Percentiles rank a stretch among this genome's conserved stretches.
Conservation (phyloP, 2,329 filamentous ascomycete species). For the Diplocarpon mali region DNA sequence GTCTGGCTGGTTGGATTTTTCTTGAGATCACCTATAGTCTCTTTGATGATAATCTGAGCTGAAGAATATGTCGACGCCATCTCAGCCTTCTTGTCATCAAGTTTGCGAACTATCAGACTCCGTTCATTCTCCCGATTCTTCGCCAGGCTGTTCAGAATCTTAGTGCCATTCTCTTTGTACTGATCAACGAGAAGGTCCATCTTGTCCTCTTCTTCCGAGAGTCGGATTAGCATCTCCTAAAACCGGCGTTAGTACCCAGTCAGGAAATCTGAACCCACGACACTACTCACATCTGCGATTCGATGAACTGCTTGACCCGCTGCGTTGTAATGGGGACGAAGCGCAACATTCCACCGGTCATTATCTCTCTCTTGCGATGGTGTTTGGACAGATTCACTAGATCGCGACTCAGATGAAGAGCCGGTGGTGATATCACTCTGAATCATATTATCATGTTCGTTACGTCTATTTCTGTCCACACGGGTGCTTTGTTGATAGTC, state of each 20-base stretch:
- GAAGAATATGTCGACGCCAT: slow-evolving; percentile 15
- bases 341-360: slow-evolving; percentile 20
- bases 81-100: slow-evolving; percentile 15
- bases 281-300: slow-evolving; percentile 24
- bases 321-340: slow-evolving; percentile 24
- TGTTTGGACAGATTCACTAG: slow-evolving; percentile 10
- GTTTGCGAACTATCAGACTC: slow-evolving; percentile 8
- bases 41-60: slow-evolving; percentile 10
- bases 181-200: slow-evolving; percentile 22
- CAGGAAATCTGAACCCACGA: background rate
- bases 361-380: slow-evolving; percentile 9
- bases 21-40: slow-evolving; percentile 12
- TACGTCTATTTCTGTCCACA: slow-evolving; percentile 8
- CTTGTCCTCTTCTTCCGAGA: slow-evolving; percentile 23
- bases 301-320: slow-evolving; percentile 19
- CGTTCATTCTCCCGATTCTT: slow-evolving; percentile 14
- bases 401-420: slow-evolving; percentile 6
- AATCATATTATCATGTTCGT: slow-evolving; percentile 1
- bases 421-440: slow-evolving; percentile 13
- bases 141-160: slow-evolving; percentile 16
- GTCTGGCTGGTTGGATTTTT: slow-evolving; percentile 9
- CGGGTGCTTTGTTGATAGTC: slow-evolving; percentile 17
- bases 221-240: slow-evolving; percentile 24
- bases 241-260: slow-evolving; percentile 12
- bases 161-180: slow-evolving; percentile 22